Evolutionary conservation across 371 early-diverging fungal species (phyloP), one percentile per base, ranked within the genome.

Genomic region (Funneliformis caledonium): DNA sequence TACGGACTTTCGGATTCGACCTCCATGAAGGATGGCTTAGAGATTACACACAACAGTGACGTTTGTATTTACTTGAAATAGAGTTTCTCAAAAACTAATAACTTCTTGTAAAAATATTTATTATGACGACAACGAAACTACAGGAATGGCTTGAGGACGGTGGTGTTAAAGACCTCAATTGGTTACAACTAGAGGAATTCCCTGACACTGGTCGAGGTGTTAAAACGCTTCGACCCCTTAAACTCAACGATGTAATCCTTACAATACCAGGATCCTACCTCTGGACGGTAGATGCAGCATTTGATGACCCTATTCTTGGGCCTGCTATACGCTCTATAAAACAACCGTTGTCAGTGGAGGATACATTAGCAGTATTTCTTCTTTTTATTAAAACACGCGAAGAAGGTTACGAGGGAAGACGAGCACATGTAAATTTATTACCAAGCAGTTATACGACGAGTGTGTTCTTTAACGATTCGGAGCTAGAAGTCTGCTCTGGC

Each of bases 211-310:
- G 69, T 6, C 37, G 69, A 10, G 69, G 69, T 19, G 43, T 69
- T 69, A 69, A 69, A 69, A 69, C 69, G 22, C 69, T 69, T 33
- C 69, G 69, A 42, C 43, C 69, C n/a, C 69, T 69, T n/a, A 69
- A 69, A 43, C 45, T 9, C 6, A 12, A 45, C 16, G 47, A 69
- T 19, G 2, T 69, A 69, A 45, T 69, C 9, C 69, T 69, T 45
- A 69, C 69, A 8, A 43, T 69, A 19, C 69, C 69, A 45, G 45
- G 42, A n/a, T 43, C 69, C 8, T 43, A 45, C n/a, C 69, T 69
- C 69, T 69, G 69, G 69, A 69, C 69, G 10, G 69, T 43, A 22
- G 69, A 69, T 45, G 69, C n/a, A 0, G 47, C 69, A 69, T 12
- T 42, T 69, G 43, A 43, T 69, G 69, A 69, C 69, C 69, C 69